Conservation (phyloP, 345 rosid species). For the Dimocarpus longan region DNA sequence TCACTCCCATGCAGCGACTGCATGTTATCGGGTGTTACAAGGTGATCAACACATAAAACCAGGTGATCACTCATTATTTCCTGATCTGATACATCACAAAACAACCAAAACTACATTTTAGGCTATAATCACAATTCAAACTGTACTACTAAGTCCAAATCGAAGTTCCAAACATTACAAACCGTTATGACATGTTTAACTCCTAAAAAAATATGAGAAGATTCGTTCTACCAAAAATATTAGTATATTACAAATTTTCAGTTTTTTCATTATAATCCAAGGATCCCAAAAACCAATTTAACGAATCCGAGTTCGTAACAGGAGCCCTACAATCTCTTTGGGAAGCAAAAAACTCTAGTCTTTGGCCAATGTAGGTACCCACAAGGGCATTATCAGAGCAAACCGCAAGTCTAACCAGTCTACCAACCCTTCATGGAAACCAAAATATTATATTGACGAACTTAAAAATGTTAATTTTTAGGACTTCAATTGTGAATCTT, state of each 20-base stretch:
- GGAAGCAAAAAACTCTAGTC: too few species aligned
- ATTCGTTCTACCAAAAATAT: not conserved
- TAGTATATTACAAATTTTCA: not conserved
- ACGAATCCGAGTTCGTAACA: too few species aligned
- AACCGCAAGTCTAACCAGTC: too few species aligned
- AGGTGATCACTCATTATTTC: conserved; percentile 73
- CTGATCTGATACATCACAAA: conserved; percentile 15
- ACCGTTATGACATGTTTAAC: not conserved
- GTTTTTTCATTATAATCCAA: too few species aligned
- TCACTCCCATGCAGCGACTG: conserved; percentile 30
- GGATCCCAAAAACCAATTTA: too few species aligned
- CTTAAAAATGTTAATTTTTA: not conserved
- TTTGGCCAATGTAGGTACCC: too few species aligned
- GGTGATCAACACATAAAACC: conserved; percentile 68
- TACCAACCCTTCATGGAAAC: too few species aligned
- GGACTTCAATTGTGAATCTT: not conserved
- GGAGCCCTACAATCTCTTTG: too few species aligned
- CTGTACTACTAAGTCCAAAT: too few species aligned
- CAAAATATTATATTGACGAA: not conserved
- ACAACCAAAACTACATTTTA: conserved; percentile 1
- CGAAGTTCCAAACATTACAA: conserved; percentile 7
- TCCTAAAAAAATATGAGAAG: not conserved
- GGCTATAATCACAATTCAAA: conserved; percentile 23
- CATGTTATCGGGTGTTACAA: conserved; percentile 46
- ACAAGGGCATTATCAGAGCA: too few species aligned